Base-by-base conservation (phyloP, 139 green algal species). In the Chlorella sp. region DNA sequence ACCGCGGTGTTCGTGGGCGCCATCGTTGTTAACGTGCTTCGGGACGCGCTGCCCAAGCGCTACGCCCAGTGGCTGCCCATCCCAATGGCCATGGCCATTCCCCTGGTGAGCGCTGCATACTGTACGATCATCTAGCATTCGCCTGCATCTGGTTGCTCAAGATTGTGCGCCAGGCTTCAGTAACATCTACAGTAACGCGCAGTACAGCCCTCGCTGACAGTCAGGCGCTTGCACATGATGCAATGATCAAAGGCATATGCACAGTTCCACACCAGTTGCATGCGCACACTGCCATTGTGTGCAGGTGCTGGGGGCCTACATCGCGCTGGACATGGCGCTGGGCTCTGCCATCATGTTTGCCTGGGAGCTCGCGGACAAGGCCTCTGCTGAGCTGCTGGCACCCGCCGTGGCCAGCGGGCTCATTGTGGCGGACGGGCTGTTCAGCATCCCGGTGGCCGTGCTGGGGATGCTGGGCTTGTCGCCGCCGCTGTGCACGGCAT, bases 21-120 rank as follows among this genome's bases (percentile, higher is more conserved):
- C 49, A 69, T 86, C 31, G 32, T 68, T 17, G 59, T 84, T 10
- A 78, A 71, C 72, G 49, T 81, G n/a, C 27, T 67, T 0, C 77
- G 74, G n/a, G 80, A 84, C 60, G 31, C 79, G 20, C 36, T 86
- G 61, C 80, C 83, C 14, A 33, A 68, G 20, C 17, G 42, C 42
- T 55, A 17, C 42, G 10, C 10, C 33, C 50, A 20, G 31, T 66
- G 33, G 20, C 6, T 86, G 32, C 83, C 83, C 30, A 76, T 85
- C 65, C 83, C 83, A 50, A 86, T 84, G 77, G 81, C 80, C 22
- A 73, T 84, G 62, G 69, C 74, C 6, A 80, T 88, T 29, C 80
- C 83, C 32, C 83, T 86, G 33, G 65, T 71, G 10, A n/a, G n/a
- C n/a, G n/a, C n/a, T n/a, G n/a, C n/a, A n/a, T n/a, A n/a, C n/a